A percentile compares a stretch with the other conserved stretches of the same genome.
Evolutionary conservation across 2,329 filamentous ascomycete genomes (phyloP).

Genomic region (Monosporascus sp.): DNA sequence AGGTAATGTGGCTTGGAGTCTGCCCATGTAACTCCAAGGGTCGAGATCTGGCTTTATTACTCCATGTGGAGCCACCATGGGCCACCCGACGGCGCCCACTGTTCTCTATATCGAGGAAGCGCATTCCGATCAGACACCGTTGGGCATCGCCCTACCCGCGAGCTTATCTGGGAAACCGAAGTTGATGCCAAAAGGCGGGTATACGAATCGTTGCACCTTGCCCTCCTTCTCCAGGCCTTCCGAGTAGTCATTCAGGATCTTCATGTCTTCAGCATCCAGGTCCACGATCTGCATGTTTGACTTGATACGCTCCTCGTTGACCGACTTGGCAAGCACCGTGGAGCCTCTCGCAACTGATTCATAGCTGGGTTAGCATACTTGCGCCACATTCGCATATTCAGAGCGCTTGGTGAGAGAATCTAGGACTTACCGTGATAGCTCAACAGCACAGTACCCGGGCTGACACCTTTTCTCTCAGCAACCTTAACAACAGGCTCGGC

Average conservation of each 20-base stretch:
- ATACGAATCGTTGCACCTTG: conserved; percentile 58
- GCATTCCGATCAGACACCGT: conserved; percentile 12
- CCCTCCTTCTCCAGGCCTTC: conserved; percentile 42
- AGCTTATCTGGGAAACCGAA: conserved; percentile 70
- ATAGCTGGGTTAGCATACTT: neutral
- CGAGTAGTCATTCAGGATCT: conserved; percentile 50
- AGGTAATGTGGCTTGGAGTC: too few relatives aligned
- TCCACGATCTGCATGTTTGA: conserved; percentile 64
- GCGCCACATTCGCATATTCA: too few relatives aligned
- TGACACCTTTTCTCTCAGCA: conserved; percentile 57
- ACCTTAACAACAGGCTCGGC: conserved; percentile 59
- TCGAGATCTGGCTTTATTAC: too few relatives aligned
- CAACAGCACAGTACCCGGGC: conserved; percentile 59
- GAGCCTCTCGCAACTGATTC: conserved; percentile 57
- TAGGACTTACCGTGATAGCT: conserved; percentile 62
- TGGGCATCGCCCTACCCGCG: conserved; percentile 22
- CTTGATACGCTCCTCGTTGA: conserved; percentile 62
- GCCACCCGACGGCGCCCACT: too few relatives aligned
- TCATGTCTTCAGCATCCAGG: conserved; percentile 58
- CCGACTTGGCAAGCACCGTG: conserved; percentile 70
- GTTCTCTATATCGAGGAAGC: too few relatives aligned
- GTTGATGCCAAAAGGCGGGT: conserved; percentile 62
- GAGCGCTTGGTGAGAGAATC: neutral
- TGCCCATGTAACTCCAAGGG: too few relatives aligned
- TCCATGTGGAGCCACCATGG: too few relatives aligned